These are phyloP conservation scores for Backusella psychrophila DNA, from an alignment of 192 early-diverging fungal species.

Conservation along the genomic window DNA sequence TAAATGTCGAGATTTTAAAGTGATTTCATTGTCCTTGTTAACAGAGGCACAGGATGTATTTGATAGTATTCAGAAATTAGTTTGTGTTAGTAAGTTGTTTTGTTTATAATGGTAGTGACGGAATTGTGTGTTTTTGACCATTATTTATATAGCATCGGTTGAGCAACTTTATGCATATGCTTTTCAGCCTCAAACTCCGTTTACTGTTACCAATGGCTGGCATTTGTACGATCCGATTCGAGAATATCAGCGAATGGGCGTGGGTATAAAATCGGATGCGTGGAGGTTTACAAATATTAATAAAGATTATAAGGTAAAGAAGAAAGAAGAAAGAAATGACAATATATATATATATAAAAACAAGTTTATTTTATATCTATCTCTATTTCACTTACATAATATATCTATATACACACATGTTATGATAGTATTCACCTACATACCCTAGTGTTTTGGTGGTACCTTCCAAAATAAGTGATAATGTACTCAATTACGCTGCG, in stretches of 20 bases:
- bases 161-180: slow-evolving; percentile 80
- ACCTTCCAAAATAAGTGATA: slow-evolving; percentile 86
- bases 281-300: slow-evolving; percentile 86
- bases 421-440: slow-evolving; percentile 76
- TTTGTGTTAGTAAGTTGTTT: slow-evolving; percentile 66
- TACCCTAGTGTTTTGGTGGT: slow-evolving; percentile 84
- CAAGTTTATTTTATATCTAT: background rate
- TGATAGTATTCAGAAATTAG: slow-evolving; percentile 73
- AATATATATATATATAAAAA: background rate
- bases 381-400: background rate
- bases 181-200: slow-evolving; percentile 51
- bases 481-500: slow-evolving; percentile 82
- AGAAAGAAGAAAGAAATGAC: background rate
- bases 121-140: background rate
- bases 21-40: slow-evolving; percentile 64
- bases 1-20: slow-evolving; percentile 79
- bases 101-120: background rate
- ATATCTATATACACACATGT: background rate
- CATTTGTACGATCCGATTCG: slow-evolving; percentile 64
- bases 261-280: slow-evolving; percentile 52
- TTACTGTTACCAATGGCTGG: slow-evolving; percentile 57
- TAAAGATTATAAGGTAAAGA: slow-evolving; percentile 62
- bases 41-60: slow-evolving; percentile 73
- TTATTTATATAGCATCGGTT: slow-evolving; percentile 47
- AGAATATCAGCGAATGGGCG: slow-evolving; percentile 87